Conservation (phyloP, 106 monocot genomes). For the Dioscorea dumetorum region DNA sequence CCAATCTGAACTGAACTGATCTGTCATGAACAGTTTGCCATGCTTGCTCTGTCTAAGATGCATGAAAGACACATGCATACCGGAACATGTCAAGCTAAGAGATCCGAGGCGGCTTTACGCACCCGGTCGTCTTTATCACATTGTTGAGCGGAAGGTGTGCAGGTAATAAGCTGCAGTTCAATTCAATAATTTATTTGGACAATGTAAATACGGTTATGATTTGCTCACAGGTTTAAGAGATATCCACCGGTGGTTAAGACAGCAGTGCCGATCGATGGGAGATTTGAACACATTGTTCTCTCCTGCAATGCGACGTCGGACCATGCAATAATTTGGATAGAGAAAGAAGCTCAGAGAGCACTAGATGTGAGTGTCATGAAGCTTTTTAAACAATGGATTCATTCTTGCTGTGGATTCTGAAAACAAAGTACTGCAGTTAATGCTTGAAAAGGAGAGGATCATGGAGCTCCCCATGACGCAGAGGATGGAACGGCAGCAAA, state of each 20-base stretch:
- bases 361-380: constrained; percentile 47
- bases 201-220: background rate
- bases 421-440: constrained; percentile 39
- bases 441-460: constrained; percentile 46
- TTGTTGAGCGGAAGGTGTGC: constrained; percentile 76
- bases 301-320: constrained; percentile 96
- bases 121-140: constrained; percentile 84
- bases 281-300: constrained; percentile 88
- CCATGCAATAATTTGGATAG: constrained; percentile 93
- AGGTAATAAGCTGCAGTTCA: constrained; percentile 13
- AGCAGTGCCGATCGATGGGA: constrained; percentile 90
- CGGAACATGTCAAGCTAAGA: constrained; percentile 51
- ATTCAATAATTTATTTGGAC: too few relatives aligned
- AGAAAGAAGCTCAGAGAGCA: constrained; percentile 73
- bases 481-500: constrained; percentile 62
- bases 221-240: constrained; percentile 52
- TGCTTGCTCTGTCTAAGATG: constrained; percentile 67
- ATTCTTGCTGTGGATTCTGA: too few relatives aligned
- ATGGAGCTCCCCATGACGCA: constrained; percentile 70
- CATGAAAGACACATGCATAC: constrained; percentile 68
- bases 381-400: too few relatives aligned
- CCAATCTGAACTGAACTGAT: too few relatives aligned
- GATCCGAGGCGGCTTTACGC: constrained; percentile 89
- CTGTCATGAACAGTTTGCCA: constrained; percentile 54
- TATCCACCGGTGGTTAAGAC: constrained; percentile 86